These are phyloP conservation scores for Rosa hybrid DNA, from an alignment of 331 rosid genomes.

Conservation along the genomic window DNA sequence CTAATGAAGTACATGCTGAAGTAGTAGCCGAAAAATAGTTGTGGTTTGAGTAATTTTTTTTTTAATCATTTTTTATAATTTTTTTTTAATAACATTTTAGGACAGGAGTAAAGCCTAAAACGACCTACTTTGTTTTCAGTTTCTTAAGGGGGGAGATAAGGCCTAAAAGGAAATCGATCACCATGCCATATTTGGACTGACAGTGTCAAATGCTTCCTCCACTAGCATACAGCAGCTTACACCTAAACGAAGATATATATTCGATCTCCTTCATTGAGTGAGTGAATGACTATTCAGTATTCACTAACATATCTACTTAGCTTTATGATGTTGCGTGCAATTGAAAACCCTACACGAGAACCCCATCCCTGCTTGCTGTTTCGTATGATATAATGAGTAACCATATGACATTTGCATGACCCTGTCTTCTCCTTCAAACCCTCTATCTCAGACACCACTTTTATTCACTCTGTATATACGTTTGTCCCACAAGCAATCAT, in stretches of 20 bases:
- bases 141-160: neutral
- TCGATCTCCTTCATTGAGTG: conserved; percentile 34
- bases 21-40: neutral
- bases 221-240: conserved; percentile 38
- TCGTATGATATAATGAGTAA: conserved; percentile 37
- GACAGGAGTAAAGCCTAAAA: neutral
- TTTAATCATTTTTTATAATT: no score
- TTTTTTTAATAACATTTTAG: neutral
- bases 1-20: neutral
- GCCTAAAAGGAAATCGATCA: conserved; percentile 17
- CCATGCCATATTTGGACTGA: conserved; percentile 53
- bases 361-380: conserved; percentile 13
- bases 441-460: conserved; percentile 1
- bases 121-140: neutral
- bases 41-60: no score
- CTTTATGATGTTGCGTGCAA: conserved; percentile 33
- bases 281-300: conserved; percentile 32
- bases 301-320: neutral
- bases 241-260: conserved; percentile 41
- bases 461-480: neutral
- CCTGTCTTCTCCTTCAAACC: conserved; percentile 23
- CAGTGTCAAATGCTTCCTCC: conserved; percentile 58
- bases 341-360: conserved; percentile 33
- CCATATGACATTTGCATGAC: conserved; percentile 48
- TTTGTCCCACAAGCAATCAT: conserved; percentile 39